Conservation (phyloP, 2,329 filamentous ascomycete genomes). For the Fusarium sp. region DNA sequence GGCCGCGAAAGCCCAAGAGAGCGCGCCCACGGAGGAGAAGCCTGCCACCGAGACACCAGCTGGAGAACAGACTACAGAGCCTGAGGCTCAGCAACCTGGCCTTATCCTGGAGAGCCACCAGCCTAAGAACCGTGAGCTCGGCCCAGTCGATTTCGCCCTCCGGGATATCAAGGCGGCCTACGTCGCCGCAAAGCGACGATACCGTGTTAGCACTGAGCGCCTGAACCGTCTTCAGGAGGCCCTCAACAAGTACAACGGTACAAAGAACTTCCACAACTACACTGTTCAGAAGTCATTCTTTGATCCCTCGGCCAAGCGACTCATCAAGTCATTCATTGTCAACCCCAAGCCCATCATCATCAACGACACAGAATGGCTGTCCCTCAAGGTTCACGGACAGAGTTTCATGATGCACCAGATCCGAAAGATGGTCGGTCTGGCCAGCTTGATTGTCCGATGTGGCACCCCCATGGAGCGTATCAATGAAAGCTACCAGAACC, state of each 20-base stretch:
- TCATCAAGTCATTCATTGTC: constrained; percentile 92
- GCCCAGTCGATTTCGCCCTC: constrained; percentile 73
- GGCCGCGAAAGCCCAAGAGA: constrained; percentile 39
- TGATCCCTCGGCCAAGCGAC: constrained; percentile 87
- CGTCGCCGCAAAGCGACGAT: constrained; percentile 83
- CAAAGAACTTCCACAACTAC: constrained; percentile 96
- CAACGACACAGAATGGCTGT: constrained; percentile 94
- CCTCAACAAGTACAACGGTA: constrained; percentile 83
- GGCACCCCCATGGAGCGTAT: constrained; percentile 82
- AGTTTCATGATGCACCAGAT: constrained; percentile 99
- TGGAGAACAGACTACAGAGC: constrained; percentile 33
- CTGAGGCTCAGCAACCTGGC: constrained; percentile 42
- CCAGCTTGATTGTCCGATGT: constrained; percentile 84
- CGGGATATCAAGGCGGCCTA: constrained; percentile 86
- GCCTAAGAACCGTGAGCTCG: constrained; percentile 59
- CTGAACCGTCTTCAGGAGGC: constrained; percentile 81
- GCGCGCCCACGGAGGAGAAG: constrained; percentile 38
- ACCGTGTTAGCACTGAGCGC: constrained; percentile 81
- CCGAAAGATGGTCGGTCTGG: constrained; percentile 98
- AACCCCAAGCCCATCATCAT: constrained; percentile 84
- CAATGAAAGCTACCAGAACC: constrained; percentile 76
- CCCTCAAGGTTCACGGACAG: constrained; percentile 95
- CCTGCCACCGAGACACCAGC: constrained; percentile 37
- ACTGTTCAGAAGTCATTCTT: constrained; percentile 87
- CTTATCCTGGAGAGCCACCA: constrained; percentile 51